phyloP scores from a whole-genome alignment of 2,329 filamentous ascomycete species.

The Tolypocladium inflatum region DNA sequence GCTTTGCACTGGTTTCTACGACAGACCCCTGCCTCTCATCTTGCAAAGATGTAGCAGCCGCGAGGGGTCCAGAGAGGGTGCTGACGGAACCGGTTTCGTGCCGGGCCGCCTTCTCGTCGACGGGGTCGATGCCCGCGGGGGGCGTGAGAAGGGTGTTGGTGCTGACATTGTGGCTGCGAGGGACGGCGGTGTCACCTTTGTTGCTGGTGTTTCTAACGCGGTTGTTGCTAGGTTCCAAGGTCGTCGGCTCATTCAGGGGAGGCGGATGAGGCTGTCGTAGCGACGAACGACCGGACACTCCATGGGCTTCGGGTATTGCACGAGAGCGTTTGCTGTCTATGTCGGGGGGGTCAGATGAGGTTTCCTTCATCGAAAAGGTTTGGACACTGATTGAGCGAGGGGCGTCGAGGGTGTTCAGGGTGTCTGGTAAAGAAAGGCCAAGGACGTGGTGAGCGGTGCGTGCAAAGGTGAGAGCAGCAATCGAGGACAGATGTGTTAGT shows the following conservation, averaged over 20 bases:
- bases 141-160: constrained; percentile 1
- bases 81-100: constrained; percentile 14
- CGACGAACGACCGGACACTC: constrained; percentile 29
- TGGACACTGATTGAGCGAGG: not conserved
- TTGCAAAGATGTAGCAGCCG: constrained; percentile 37
- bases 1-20: constrained; percentile 29
- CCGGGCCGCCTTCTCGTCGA: constrained; percentile 10
- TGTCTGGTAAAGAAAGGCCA: not conserved
- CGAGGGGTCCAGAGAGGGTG: constrained; percentile 11
- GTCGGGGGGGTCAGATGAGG: constrained; percentile 41
- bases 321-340: constrained; percentile 48
- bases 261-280: constrained; percentile 16
- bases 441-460: not conserved
- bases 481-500: not conserved
- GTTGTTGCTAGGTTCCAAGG: not conserved
- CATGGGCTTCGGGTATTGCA: constrained; percentile 46
- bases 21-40: constrained; percentile 47
- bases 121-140: constrained; percentile 1
- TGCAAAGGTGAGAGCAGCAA: not conserved
- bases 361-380: constrained; percentile 53
- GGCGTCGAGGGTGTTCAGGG: not conserved
- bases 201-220: constrained; percentile 13
- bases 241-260: constrained; percentile 4
- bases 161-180: not conserved
- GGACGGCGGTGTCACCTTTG: constrained; percentile 10